Percentiles rank a stretch among this genome's conserved stretches.
phyloP scores from a whole-genome alignment of 2,329 filamentous ascomycete genomes.

The Trichoderma koningiopsis region DNA sequence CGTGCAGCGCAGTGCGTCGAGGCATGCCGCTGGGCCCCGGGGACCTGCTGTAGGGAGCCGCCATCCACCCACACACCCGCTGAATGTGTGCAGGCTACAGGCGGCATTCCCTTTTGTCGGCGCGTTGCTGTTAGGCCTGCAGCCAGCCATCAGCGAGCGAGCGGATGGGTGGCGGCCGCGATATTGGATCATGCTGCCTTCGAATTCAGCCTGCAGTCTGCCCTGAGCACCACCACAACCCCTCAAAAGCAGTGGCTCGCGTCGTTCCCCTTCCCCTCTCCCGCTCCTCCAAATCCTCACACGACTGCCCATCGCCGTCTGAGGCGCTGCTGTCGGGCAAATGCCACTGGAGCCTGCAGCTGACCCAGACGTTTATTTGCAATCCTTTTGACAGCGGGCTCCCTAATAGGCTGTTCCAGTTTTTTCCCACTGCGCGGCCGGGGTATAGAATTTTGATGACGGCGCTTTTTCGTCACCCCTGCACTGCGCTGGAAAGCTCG shows the following conservation, averaged over 20 bases:
- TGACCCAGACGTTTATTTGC: background rate
- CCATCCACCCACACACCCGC: background rate
- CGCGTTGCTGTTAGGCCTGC: background rate
- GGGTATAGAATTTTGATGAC: slow-evolving; percentile 26
- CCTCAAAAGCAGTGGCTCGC: slow-evolving; percentile 11
- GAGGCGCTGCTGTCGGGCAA: slow-evolving; percentile 22
- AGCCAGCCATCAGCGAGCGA: background rate
- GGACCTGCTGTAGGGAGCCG: slow-evolving; percentile 22
- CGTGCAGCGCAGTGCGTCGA: background rate
- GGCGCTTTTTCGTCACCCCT: slow-evolving; percentile 20
- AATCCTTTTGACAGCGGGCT: slow-evolving; percentile 15
- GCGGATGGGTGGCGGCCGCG: slow-evolving; percentile 4
- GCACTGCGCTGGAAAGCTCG: slow-evolving; percentile 18
- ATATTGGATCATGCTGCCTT: slow-evolving; percentile 4
- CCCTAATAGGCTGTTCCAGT: background rate
- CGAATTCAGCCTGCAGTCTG: slow-evolving; percentile 10
- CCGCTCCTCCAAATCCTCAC: background rate
- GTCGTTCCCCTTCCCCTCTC: background rate
- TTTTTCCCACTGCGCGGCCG: slow-evolving; percentile 12
- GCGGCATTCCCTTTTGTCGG: slow-evolving; percentile 6
- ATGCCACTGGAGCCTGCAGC: slow-evolving; percentile 9
- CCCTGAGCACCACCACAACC: slow-evolving; percentile 15
- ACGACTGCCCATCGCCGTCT: slow-evolving; percentile 16
- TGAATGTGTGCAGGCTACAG: slow-evolving; percentile 1
- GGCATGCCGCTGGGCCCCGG: background rate